Evolutionary conservation across 2,329 filamentous ascomycete species (phyloP).

Genomic region (Trichophaea hybrida): DNA sequence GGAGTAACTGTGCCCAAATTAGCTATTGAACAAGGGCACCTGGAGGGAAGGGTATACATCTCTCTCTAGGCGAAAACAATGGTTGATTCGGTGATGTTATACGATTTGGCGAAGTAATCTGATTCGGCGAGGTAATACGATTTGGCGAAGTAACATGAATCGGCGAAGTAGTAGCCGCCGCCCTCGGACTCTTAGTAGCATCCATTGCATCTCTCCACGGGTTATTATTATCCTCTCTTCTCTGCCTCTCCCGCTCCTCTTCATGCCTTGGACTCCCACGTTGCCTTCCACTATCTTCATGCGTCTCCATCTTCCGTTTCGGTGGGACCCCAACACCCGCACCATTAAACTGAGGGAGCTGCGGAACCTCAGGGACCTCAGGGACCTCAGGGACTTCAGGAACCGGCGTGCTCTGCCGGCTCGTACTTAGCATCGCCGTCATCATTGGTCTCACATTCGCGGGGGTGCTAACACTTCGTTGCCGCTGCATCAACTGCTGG

Average conservation of each 20-base stretch:
- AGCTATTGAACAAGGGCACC: not conserved
- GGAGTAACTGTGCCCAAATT: not conserved
- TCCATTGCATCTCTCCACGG: constrained; percentile 16
- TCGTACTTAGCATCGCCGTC: constrained; percentile 8
- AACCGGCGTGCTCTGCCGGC: constrained; percentile 6
- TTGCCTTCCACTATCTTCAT: constrained; percentile 15
- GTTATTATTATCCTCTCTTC: constrained; percentile 14
- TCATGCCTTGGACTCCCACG: constrained; percentile 11
- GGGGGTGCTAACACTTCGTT: constrained; percentile 12
- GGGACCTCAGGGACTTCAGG: not conserved
- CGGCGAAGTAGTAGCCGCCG: not conserved
- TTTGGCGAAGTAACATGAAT: too few species aligned
- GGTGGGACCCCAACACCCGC: constrained; percentile 7
- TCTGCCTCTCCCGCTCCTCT: constrained; percentile 5
- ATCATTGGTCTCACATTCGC: not conserved
- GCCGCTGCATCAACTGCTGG: constrained; percentile 12
- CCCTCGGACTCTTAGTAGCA: not conserved
- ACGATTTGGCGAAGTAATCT: not conserved
- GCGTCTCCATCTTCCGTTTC: constrained; percentile 20
- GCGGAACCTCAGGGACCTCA: not conserved
- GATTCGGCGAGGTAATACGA: too few species aligned
- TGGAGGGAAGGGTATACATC: not conserved
- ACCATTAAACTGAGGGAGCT: constrained; percentile 5
- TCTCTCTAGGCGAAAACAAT: not conserved
- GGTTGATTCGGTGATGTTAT: not conserved